Conservation (phyloP, 176 grass and related monocot genomes). For the Oryza brachyantha region DNA sequence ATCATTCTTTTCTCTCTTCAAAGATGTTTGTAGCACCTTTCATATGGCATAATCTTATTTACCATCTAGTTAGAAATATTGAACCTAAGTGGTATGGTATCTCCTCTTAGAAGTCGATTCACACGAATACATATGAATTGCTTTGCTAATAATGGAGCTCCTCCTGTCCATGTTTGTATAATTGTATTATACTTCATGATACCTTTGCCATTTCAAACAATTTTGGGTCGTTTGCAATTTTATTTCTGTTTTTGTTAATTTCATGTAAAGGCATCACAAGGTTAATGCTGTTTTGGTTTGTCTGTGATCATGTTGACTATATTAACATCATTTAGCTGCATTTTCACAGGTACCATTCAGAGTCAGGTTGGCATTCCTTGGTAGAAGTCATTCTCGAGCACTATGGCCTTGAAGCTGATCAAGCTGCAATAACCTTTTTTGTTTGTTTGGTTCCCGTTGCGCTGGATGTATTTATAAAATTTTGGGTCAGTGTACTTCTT, state of each 20-base stretch:
- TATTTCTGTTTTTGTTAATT: neutral
- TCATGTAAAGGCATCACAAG: neutral
- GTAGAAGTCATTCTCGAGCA: constrained; percentile 78
- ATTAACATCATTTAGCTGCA: constrained; percentile 11
- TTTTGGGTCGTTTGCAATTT: neutral
- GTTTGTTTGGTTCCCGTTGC: constrained; percentile 80
- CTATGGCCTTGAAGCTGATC: constrained; percentile 78
- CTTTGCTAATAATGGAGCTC: neutral
- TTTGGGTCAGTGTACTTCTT: constrained; percentile 61
- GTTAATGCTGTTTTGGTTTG: constrained; percentile 2
- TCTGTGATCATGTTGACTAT: constrained; percentile 13
- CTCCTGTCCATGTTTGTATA: neutral
- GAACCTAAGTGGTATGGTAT: constrained; percentile 3
- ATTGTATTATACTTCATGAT: constrained; percentile 12
- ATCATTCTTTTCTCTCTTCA: neutral
- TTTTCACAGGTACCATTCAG: constrained; percentile 81
- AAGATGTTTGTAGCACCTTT: neutral
- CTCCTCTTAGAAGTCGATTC: neutral
- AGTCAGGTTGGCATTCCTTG: constrained; percentile 75
- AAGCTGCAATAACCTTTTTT: constrained; percentile 81
- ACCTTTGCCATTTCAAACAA: constrained; percentile 5
- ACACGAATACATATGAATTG: constrained; percentile 9
- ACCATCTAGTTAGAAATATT: constrained; percentile 11
- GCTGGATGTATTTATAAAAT: constrained; percentile 78
- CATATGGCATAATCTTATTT: constrained; percentile 8